These are phyloP conservation scores for Podaxis mareebaensis DNA, from an alignment of 768 basidiomycete species.

Conservation along the genomic window DNA sequence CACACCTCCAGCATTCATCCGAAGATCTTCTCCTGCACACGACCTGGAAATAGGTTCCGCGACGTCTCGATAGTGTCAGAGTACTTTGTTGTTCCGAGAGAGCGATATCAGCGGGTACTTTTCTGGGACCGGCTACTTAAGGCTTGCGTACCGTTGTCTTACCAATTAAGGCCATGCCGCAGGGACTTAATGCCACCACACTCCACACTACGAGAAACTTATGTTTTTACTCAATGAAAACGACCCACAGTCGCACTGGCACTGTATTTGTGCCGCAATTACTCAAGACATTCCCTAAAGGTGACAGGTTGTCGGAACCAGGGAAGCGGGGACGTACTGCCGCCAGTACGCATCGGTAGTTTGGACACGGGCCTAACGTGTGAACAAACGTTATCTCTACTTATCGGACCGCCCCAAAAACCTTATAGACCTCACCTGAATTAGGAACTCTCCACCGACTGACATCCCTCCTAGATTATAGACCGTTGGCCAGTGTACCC, in stretches of 20 bases:
- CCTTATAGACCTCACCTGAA: not conserved
- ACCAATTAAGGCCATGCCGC: too few species aligned
- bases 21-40: too few species aligned
- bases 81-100: too few species aligned
- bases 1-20: not conserved
- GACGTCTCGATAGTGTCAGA: too few species aligned
- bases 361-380: not conserved
- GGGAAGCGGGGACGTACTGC: not conserved
- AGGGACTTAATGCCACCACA: too few species aligned
- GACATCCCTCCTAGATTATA: not conserved
- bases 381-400: constrained; percentile 2
- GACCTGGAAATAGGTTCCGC: too few species aligned
- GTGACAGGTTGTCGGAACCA: not conserved
- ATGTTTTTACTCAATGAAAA: too few species aligned
- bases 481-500: not conserved
- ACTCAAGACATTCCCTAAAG: not conserved
- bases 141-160: too few species aligned
- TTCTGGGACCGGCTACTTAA: too few species aligned
- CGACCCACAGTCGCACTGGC: too few species aligned
- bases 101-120: too few species aligned
- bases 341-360: not conserved
- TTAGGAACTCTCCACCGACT: constrained; percentile 11
- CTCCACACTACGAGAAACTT: too few species aligned
- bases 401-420: not conserved
- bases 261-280: not conserved